Evolutionary conservation across 140 eudicot species (phyloP).

Genomic region (Anethum foeniculum): DNA sequence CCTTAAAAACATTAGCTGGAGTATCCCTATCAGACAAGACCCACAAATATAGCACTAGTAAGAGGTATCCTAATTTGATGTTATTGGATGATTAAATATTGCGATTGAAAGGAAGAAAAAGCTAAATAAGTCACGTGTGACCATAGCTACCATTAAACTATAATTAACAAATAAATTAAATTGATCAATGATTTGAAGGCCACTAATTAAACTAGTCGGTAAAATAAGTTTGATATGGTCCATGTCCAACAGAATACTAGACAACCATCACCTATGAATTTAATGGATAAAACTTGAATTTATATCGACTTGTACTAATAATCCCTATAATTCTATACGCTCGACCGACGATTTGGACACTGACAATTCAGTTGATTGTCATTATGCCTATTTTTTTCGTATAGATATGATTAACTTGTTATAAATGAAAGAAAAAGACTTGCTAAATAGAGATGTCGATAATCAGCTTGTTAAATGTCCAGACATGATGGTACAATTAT

Average conservation of each 20-base stretch:
- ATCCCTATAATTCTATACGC: not conserved
- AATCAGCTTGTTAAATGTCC: no score
- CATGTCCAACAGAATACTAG: not conserved
- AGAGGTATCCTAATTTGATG: not conserved
- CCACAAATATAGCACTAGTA: slow-evolving; percentile 3
- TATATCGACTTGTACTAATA: not conserved
- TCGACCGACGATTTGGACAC: not conserved
- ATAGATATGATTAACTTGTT: not conserved
- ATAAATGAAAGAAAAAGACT: not conserved
- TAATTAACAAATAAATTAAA: not conserved
- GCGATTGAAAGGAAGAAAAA: not conserved
- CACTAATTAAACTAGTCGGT: not conserved
- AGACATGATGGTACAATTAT: no score
- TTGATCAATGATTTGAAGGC: not conserved
- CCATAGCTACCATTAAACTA: not conserved
- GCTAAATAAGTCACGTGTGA: not conserved
- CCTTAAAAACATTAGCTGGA: slow-evolving; percentile 4
- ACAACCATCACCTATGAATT: not conserved
- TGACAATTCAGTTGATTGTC: not conserved
- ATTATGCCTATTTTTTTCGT: not conserved
- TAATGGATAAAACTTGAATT: not conserved
- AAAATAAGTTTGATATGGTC: not conserved
- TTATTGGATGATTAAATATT: not conserved
- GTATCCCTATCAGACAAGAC: not conserved
- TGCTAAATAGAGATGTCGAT: not conserved